Base-by-base conservation (phyloP, 768 basidiomycete genomes). In the Rubroboletus satanas region DNA sequence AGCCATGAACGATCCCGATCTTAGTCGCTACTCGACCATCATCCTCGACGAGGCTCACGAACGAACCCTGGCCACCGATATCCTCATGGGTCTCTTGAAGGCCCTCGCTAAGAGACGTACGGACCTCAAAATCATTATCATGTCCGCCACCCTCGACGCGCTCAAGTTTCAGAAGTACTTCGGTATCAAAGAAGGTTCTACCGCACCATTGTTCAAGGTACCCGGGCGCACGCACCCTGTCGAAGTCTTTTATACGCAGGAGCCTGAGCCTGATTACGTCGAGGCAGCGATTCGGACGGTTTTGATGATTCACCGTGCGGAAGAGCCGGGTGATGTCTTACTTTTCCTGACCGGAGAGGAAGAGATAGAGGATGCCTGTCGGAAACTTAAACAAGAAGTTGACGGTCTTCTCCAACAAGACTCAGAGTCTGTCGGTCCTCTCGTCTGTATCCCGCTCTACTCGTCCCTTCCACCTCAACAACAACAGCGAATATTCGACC, bases 1-100 rank as follows among this genome's bases (percentile, higher is more conserved):
- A 75, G 94, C 93, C 5, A 99, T 98, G 95, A 92, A 95, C 72
- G 96, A 98, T 72, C 89, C 92, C 9, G 80, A 83, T 18, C 82
- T 98, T 37, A 77, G 80, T 28, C 84, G 94, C 4, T 99, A 99
- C 71, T 96, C 93, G 18, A 98, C 96, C 21, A 94, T 99, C 73
- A 98, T 99, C 64, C 83, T 98, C 53, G 97, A 99, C 70, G 97
- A 99, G 75, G 97, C 93, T 6, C 97, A 99, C 76, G 97, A 99
- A 75, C 88, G 96, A 57, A 98, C 97, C 0, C 81, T 98, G 38
- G 93, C 97, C 1, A 98, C 96, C 32, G 97, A 99, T 74, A 95
- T 98, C 64, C 85, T 99, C 33, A 98, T 99, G 95, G 94, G 96
- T 57, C 79, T 99, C 7, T 79, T 98, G 33, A 99, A 98, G 73